These are phyloP conservation scores for Canavalia ensiformis DNA, from an alignment of 306 rosid genomes.

Conservation along the genomic window DNA sequence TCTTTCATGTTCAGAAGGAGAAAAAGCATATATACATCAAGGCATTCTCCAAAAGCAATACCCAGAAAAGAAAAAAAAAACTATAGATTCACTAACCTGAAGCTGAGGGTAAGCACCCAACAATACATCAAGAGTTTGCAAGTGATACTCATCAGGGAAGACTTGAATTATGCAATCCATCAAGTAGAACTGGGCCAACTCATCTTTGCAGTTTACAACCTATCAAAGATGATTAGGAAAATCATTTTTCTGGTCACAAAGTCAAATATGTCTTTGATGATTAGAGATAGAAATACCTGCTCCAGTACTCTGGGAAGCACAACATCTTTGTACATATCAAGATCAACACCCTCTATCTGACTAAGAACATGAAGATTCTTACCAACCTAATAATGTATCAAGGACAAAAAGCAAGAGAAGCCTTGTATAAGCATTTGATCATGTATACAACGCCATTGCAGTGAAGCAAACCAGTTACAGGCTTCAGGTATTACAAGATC, in stretches of 20 bases:
- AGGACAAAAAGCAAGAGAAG: constrained; percentile 60
- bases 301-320: constrained; percentile 98
- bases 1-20: constrained; percentile 1
- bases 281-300: constrained; percentile 67
- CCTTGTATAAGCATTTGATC: constrained; percentile 72
- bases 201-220: constrained; percentile 99
- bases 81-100: constrained; percentile 68
- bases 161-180: constrained; percentile 99
- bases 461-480: constrained; percentile 71
- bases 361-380: constrained; percentile 97
- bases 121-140: constrained; percentile 92
- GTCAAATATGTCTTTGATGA: constrained; percentile 13
- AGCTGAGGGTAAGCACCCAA: constrained; percentile 98
- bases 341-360: constrained; percentile 97
- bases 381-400: constrained; percentile 81
- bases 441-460: constrained; percentile 60
- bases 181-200: constrained; percentile 89
- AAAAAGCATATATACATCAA: constrained; percentile 14
- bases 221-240: constrained; percentile 52
- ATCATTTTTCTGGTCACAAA: constrained; percentile 30
- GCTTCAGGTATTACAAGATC: constrained; percentile 92
- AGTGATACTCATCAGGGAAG: constrained; percentile 97
- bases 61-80: neutral
- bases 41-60: constrained; percentile 32
- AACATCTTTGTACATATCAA: constrained; percentile 91